Conservation (phyloP, 176 grass and related monocot genomes). For the Oryza officinalis region DNA sequence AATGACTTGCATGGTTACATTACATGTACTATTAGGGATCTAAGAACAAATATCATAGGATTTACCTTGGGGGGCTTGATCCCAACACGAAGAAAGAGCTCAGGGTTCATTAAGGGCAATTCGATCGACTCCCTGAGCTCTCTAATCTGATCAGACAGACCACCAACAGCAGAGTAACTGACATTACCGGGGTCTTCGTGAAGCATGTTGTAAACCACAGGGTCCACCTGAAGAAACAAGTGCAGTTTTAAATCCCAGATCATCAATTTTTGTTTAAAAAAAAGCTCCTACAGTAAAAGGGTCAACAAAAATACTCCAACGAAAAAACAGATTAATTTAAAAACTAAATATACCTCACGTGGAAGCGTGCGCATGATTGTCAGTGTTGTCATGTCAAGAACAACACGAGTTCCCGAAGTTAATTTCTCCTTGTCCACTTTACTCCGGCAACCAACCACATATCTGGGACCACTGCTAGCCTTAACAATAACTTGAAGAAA, state of each 20-base stretch:
- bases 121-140: conserved; percentile 98
- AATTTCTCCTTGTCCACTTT: conserved; percentile 99
- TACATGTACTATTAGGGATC: background rate
- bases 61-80: conserved; percentile 98
- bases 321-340: conserved; percentile 1
- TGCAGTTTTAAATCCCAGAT: background rate
- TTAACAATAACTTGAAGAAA: conserved; percentile 87
- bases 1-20: background rate
- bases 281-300: background rate
- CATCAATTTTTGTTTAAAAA: background rate
- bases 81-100: conserved; percentile 91
- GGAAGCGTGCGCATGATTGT: conserved; percentile 99
- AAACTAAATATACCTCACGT: conserved; percentile 61
- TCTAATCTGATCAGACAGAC: conserved; percentile 94
- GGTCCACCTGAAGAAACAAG: conserved; percentile 72
- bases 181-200: conserved; percentile 99
- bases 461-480: conserved; percentile 96
- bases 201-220: conserved; percentile 99
- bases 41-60: background rate
- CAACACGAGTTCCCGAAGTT: conserved; percentile 93
- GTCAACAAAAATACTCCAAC: conserved; percentile 2
- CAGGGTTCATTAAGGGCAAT: conserved; percentile 94
- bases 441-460: conserved; percentile 96
- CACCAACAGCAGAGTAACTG: conserved; percentile 97
- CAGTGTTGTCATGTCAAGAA: conserved; percentile 99